A percentile compares a stretch with the other conserved stretches of the same genome.
Conservation (phyloP, 306 rosid genomes). For the Cicer yamashitae region DNA sequence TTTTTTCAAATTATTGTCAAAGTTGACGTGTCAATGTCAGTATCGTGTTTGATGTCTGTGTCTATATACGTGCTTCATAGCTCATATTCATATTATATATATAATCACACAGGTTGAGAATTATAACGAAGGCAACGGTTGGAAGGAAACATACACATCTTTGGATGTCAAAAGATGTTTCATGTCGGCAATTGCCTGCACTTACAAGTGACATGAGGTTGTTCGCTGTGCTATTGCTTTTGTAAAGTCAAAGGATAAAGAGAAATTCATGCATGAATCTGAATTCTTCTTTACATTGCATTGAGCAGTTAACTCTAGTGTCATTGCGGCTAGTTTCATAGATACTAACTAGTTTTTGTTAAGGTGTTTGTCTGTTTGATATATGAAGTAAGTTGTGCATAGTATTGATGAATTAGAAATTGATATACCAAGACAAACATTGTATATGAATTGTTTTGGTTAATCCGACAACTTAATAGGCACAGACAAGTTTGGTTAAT, state of each 20-base stretch:
- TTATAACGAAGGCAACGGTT: constrained; percentile 70
- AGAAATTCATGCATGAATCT: constrained; percentile 11
- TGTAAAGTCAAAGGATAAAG: constrained; percentile 22
- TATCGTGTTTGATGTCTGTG: too few species aligned
- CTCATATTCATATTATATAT: constrained; percentile 9
- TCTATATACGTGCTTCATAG: too few species aligned
- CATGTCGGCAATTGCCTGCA: constrained; percentile 59
- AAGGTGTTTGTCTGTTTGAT: not conserved
- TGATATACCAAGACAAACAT: too few species aligned
- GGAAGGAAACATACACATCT: constrained; percentile 55
- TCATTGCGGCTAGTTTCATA: not conserved
- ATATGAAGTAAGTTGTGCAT: not conserved
- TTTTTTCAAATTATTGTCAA: too few species aligned
- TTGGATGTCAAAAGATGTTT: constrained; percentile 62
- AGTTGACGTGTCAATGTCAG: too few species aligned
- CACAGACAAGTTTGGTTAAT: too few species aligned
- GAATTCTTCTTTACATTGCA: constrained; percentile 1
- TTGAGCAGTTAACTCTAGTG: not conserved
- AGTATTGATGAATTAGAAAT: not conserved
- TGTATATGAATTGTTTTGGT: too few species aligned
- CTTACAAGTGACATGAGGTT: constrained; percentile 23
- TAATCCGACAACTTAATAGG: too few species aligned
- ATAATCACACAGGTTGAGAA: constrained; percentile 64
- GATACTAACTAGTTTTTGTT: not conserved
- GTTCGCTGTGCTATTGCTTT: not conserved